Base-by-base conservation (phyloP, 2,329 filamentous ascomycete species). In the Penicillium sp. region DNA sequence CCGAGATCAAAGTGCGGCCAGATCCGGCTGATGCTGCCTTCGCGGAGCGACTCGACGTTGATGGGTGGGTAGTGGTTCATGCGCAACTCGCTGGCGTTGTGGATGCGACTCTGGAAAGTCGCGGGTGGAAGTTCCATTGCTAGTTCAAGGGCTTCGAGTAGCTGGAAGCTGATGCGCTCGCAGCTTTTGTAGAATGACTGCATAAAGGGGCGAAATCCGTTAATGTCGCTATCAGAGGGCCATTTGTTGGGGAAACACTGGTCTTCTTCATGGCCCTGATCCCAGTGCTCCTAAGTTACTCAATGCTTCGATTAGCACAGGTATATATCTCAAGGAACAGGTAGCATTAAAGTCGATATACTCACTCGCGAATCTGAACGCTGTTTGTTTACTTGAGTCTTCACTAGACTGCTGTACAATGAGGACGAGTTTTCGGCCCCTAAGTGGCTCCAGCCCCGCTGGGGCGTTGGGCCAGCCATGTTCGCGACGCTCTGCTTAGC, bases 1-100 rank as follows among this genome's bases (percentile, higher is more conserved):
- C 63, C 62, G 25, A 67, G 61, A 37, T 65, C 63, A 11, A 43
- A 60, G 57, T 65, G 63, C 38, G 61, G 61, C 30, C 53, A 58
- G 26, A 61, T 61, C 7, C 63, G 63, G 22, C 51, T 63, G 22
- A 52, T 59, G 19, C 48, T 59, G 42, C 61, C 61, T 28, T 49
- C 53, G 1, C 54, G 28, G 19, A 65, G 33, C 26, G 43, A 57
- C 22, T 52, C 25, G 6, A 28, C 38, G 4, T 54, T 26, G 28
- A 65, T 58, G 1, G 59, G 33, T 3, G 63, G 63, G 52, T 52
- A 65, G 52, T 65, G 61, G 22, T 61, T 63, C 37, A 63, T 52
- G 28, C 63, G 61, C 19, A 65, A 33, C 6, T 48, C 48, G 52
- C 59, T 64, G 45, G 59, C 61, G 35, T 52, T 48, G 19, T 26